Evolutionary conservation across 331 rosid genomes (phyloP).

Genomic region (Dryas integrifolia): DNA sequence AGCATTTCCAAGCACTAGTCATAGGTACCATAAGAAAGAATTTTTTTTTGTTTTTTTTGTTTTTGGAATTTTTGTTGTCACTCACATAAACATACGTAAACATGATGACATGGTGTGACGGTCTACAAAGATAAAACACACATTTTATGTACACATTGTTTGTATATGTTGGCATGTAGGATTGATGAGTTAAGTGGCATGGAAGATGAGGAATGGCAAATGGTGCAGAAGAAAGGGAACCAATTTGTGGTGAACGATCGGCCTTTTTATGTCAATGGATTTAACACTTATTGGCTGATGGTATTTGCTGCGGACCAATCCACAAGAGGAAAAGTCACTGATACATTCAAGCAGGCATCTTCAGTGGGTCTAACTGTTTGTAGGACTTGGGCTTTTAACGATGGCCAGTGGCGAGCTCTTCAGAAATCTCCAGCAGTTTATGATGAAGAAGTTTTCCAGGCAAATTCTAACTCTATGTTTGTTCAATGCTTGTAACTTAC

Average conservation of each 20-base stretch:
- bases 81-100: too few relatives aligned
- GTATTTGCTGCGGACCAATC: conserved; percentile 88
- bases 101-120: too few relatives aligned
- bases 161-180: conserved; percentile 27
- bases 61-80: too few relatives aligned
- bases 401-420: conserved; percentile 93
- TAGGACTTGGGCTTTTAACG: conserved; percentile 95
- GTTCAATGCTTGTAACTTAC: conserved; percentile 8
- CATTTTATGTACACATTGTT: background rate
- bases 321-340: conserved; percentile 84
- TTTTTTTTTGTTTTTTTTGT: background rate
- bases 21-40: conserved; percentile 35
- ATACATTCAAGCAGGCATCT: conserved; percentile 71
- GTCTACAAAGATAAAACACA: too few relatives aligned
- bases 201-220: conserved; percentile 56
- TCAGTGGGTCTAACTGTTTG: conserved; percentile 81
- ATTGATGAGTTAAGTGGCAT: conserved; percentile 29
- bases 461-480: conserved; percentile 12
- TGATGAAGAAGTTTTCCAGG: conserved; percentile 89
- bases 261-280: conserved; percentile 91
- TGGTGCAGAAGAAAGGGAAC: conserved; percentile 83
- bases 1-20: conserved; percentile 28
- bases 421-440: conserved; percentile 83
- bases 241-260: conserved; percentile 71
- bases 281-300: conserved; percentile 96